These are phyloP conservation scores for Meyerozyma athensensis DNA, from an alignment of 1,139 yeast species.

Conservation along the genomic window DNA sequence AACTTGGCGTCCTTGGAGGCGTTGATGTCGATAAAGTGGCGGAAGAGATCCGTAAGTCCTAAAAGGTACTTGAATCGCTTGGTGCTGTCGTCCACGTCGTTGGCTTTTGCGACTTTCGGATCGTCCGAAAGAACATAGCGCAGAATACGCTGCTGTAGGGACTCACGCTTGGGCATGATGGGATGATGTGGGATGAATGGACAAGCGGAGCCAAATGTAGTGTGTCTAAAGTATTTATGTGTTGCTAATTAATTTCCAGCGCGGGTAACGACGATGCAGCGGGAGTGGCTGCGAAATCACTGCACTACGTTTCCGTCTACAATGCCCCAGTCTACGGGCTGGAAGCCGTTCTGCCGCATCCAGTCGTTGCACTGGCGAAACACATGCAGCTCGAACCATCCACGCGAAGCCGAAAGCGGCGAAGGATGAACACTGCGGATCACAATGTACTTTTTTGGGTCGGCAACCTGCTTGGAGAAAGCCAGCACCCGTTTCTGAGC, in stretches of 20 bases:
- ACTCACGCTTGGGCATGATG: conserved; percentile 1
- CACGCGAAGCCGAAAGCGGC: conserved; percentile 84
- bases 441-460: conserved; percentile 36
- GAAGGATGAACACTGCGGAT: conserved; percentile 88
- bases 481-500: conserved; percentile 70
- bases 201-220: too few species aligned
- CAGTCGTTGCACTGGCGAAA: conserved; percentile 71
- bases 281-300: conserved; percentile 3
- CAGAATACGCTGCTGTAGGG: conserved; percentile 2
- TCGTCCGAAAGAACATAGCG: conserved; percentile 26
- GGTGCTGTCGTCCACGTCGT: conserved; percentile 67
- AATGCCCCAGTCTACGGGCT: conserved; percentile 62
- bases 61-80: conserved; percentile 76
- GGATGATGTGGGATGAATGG: background rate
- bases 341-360: conserved; percentile 47
- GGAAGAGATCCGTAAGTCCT: conserved; percentile 78
- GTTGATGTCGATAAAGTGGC: conserved; percentile 80
- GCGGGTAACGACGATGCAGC: conserved; percentile 3
- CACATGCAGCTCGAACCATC: conserved; percentile 72
- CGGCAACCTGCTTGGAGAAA: conserved; percentile 25
- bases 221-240: background rate
- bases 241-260: background rate
- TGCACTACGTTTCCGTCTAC: conserved; percentile 23
- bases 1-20: conserved; percentile 72
- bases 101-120: conserved; percentile 49